Percentiles rank a stretch among this genome's conserved stretches.
Evolutionary conservation across 208 protist genomes (phyloP).

Genomic region (Trypanosoma platydactyli): DNA sequence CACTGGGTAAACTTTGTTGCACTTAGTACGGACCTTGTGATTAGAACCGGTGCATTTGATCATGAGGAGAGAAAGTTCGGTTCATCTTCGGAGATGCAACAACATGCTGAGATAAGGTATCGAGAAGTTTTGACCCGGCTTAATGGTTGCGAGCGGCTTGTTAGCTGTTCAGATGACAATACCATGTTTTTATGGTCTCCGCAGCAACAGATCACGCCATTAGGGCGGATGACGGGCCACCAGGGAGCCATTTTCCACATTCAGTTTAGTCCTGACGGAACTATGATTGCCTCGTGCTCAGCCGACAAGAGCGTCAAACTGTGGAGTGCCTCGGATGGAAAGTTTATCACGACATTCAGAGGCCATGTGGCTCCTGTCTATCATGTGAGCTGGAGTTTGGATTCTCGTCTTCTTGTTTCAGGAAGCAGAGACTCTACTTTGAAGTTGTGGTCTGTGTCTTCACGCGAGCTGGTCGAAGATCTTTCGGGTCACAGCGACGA

Average conservation of each 20-base stretch:
- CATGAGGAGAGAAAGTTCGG: constrained; percentile 82
- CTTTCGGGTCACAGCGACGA: constrained; percentile 98
- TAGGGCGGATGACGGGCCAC: constrained; percentile 94
- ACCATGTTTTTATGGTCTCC: constrained; percentile 98
- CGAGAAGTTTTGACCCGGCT: constrained; percentile 71
- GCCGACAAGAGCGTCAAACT: constrained; percentile 98
- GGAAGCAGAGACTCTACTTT: constrained; percentile 97
- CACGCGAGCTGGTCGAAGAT: constrained; percentile 93
- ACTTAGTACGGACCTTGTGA: constrained; percentile 97
- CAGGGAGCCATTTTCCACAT: constrained; percentile 95
- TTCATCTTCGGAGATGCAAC: constrained; percentile 47
- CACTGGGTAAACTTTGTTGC: constrained; percentile 99
- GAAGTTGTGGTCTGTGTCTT: constrained; percentile 95
- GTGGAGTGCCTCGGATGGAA: constrained; percentile 93
- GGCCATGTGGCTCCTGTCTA: constrained; percentile 98
- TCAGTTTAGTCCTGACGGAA: constrained; percentile 97
- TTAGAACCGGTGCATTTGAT: constrained; percentile 95
- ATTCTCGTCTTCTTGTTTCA: constrained; percentile 94
- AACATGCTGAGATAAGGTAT: constrained; percentile 79
- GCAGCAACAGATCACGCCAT: constrained; percentile 66
- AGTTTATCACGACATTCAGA: constrained; percentile 94
- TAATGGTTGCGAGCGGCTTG: constrained; percentile 85
- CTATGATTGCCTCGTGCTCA: constrained; percentile 95
- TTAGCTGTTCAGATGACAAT: constrained; percentile 97
- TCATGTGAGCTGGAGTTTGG: constrained; percentile 96